Conservation (phyloP, 2,329 filamentous ascomycete species). For the Neofusicoccum laricinum region DNA sequence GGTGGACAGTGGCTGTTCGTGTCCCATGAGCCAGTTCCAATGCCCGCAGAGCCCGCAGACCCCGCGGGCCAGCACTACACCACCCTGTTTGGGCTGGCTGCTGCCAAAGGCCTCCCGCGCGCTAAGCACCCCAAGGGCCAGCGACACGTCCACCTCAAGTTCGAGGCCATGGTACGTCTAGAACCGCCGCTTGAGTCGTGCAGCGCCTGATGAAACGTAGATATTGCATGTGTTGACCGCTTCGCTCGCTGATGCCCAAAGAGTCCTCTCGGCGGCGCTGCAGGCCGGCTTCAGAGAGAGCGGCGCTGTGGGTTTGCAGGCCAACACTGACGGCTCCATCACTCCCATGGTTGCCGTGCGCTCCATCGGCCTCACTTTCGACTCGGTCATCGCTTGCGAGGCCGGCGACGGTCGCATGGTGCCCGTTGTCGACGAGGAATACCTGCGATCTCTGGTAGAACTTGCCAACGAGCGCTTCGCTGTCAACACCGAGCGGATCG, state of each 20-base stretch:
- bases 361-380: slow-evolving; percentile 76
- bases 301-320: slow-evolving; percentile 68
- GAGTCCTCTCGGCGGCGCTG: slow-evolving; percentile 70
- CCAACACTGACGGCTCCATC: slow-evolving; percentile 36
- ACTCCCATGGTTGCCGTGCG: slow-evolving; percentile 81
- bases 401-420: slow-evolving; percentile 40
- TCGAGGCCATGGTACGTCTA: slow-evolving; percentile 81
- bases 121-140: slow-evolving; percentile 27
- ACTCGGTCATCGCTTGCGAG: slow-evolving; percentile 70
- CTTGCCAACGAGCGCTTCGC: slow-evolving; percentile 73
- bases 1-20: slow-evolving; percentile 84
- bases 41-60: slow-evolving; percentile 18
- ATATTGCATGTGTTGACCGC: slow-evolving; percentile 85
- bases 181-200: slow-evolving; percentile 6
- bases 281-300: slow-evolving; percentile 87
- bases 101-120: neutral
- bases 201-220: slow-evolving; percentile 46
- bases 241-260: slow-evolving; percentile 70
- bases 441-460: slow-evolving; percentile 64
- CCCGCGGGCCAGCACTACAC: slow-evolving; percentile 21
- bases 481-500: slow-evolving; percentile 66
- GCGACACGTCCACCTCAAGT: slow-evolving; percentile 76
- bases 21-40: slow-evolving; percentile 69
- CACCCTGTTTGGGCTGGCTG: slow-evolving; percentile 40
- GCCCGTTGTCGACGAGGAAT: slow-evolving; percentile 58